Evolutionary conservation across 176 grass and related monocot species (phyloP).

Genomic region (Aechmea fasciata): DNA sequence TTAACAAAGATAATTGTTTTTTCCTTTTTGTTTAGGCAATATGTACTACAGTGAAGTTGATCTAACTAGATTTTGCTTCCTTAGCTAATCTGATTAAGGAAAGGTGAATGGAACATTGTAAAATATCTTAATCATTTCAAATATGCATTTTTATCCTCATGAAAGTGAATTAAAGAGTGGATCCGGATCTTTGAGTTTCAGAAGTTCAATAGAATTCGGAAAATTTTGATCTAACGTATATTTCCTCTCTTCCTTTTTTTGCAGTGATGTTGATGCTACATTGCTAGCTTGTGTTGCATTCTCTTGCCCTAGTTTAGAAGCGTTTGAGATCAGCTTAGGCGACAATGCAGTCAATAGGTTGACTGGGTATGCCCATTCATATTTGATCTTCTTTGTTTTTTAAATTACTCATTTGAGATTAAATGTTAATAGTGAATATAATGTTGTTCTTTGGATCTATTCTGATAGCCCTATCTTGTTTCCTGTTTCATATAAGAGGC

Average conservation of each 20-base stretch:
- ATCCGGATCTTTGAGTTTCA: background rate
- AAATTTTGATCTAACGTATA: conserved; percentile 15
- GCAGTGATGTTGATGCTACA: conserved; percentile 75
- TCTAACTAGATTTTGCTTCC: background rate
- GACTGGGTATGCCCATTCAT: conserved; percentile 47
- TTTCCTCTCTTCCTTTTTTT: conserved; percentile 23
- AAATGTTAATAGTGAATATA: background rate
- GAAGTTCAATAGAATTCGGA: background rate
- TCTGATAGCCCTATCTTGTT: no score
- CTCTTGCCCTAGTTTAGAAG: conserved; percentile 63
- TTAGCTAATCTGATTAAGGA: background rate
- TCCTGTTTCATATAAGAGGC: no score
- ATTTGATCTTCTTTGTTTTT: background rate
- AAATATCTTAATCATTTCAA: background rate
- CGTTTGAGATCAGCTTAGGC: conserved; percentile 51
- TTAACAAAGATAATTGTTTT: background rate
- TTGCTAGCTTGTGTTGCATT: conserved; percentile 81
- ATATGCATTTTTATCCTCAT: conserved; percentile 3
- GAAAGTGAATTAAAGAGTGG: background rate
- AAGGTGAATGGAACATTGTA: background rate
- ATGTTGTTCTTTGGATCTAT: background rate
- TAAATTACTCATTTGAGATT: background rate
- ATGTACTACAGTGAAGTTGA: background rate
- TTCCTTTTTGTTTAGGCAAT: background rate
- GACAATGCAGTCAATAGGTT: conserved; percentile 52